Evolutionary conservation across 1,284 basidiomycete genomes (phyloP), one percentile per base, ranked within the genome.

Genomic region (Pterulicium gracile): DNA sequence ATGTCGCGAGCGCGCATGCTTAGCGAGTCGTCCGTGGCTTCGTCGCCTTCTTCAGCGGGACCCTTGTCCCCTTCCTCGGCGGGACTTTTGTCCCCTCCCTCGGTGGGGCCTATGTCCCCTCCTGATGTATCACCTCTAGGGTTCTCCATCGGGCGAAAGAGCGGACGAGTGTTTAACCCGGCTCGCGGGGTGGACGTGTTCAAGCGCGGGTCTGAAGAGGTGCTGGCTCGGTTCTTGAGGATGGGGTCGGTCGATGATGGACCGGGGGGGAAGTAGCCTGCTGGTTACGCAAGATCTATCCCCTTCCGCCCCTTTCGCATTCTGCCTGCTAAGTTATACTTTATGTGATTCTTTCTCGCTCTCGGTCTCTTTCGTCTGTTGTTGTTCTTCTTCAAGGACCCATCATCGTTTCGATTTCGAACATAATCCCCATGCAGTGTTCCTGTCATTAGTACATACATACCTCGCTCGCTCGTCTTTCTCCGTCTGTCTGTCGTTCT

Each of bases 191-290:
- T 90, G 4, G 87, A 90, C 47, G 55, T 82, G 32, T 88, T 90
- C 63, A 90, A 88, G 61, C 76, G 77, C 47, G 80, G 82, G 17
- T 88, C 87, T 2, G 88, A 92, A 58, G 82, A 90, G 55, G 85
- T 88, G 13, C 67, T 91, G 32, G 75, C 80, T 4, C 70, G 81
- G 34, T 90, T 91, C 63, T 65, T 90, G 66, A 79, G 75, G 55
- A 81, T 81, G 70, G 79, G 80, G 23, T 75, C 79, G 46, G 81
- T 77, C 72, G 79, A 81, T 7, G 36, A 39, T 39, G 19, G n/a
- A 17, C 36, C 36, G 19, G 7, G n/a, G 7, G 15, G n/a, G 4
- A 39, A 39, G 19, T 39, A 39, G 19, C 7, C 27, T 32, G n/a
- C 27, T 32, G 27, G 27, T 10, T n/a, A 32, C n/a, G n/a, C n/a